A percentile compares a stretch with the other conserved stretches of the same genome.
Evolutionary conservation across 2,329 filamentous ascomycete species (phyloP).

Genomic region (Colletotrichum plurivorum): DNA sequence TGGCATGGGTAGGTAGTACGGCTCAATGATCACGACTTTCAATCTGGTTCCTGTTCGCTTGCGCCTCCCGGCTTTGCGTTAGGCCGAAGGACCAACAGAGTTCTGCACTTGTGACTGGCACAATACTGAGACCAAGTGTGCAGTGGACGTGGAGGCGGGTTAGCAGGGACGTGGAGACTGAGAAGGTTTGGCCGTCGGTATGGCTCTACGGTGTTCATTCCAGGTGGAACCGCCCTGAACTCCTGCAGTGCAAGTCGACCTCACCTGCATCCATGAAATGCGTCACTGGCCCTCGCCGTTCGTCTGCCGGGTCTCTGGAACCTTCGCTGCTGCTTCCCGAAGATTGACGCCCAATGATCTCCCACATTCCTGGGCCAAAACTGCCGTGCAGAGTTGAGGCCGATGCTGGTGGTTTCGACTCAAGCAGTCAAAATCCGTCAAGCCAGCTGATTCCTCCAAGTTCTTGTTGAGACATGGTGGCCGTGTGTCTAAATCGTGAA

Average conservation of each 20-base stretch:
- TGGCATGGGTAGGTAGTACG: constrained; percentile 35
- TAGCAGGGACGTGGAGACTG: not conserved
- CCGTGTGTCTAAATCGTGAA: too few relatives aligned
- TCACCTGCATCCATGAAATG: not conserved
- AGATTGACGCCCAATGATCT: not conserved
- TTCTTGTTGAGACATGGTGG: too few relatives aligned
- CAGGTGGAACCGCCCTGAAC: not conserved
- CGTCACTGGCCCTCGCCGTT: not conserved
- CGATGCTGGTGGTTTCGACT: too few relatives aligned
- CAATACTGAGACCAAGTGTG: not conserved
- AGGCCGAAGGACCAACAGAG: not conserved
- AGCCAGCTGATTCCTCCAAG: too few relatives aligned
- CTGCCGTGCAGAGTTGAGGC: not conserved
- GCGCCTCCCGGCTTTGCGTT: not conserved
- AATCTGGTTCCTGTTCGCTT: not conserved
- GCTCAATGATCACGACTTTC: constrained; percentile 38
- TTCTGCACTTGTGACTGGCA: not conserved
- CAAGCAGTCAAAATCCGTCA: too few relatives aligned
- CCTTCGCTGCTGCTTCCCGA: not conserved
- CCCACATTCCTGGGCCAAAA: not conserved
- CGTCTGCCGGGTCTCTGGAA: not conserved
- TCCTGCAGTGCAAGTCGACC: not conserved
- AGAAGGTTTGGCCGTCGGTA: not conserved
- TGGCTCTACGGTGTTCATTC: not conserved
- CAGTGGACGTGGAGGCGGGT: not conserved